Conservation (phyloP, 2,329 filamentous ascomycete genomes). For the Fusarium annulatum region DNA sequence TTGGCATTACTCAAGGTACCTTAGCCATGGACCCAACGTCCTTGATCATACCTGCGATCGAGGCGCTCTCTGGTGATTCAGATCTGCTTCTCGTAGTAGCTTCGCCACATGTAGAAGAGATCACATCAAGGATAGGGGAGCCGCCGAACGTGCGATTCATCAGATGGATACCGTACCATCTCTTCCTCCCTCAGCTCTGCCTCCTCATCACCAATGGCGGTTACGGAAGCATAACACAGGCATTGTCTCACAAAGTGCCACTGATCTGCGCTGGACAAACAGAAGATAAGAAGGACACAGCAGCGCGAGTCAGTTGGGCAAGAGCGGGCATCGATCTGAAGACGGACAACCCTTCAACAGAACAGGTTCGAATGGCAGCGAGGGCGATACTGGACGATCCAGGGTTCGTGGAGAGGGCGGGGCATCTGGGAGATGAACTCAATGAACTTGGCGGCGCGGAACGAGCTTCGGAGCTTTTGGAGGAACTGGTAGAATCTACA, state of each 20-base stretch:
- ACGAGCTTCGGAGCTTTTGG: slow-evolving; percentile 44
- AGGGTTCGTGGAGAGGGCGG: slow-evolving; percentile 39
- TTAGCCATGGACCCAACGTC: slow-evolving; percentile 51
- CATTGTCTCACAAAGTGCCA: slow-evolving; percentile 50
- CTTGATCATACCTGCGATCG: slow-evolving; percentile 52
- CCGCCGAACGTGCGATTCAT: slow-evolving; percentile 47
- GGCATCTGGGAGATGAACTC: slow-evolving; percentile 42
- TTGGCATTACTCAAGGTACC: slow-evolving; percentile 54
- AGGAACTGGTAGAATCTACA: slow-evolving; percentile 40
- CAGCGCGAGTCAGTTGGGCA: slow-evolving; percentile 48
- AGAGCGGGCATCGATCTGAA: slow-evolving; percentile 51
- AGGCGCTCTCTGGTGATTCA: slow-evolving; percentile 46
- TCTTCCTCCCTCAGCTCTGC: slow-evolving; percentile 49
- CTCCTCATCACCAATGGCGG: slow-evolving; percentile 53
- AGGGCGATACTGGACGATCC: slow-evolving; percentile 41
- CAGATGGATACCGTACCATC: slow-evolving; percentile 51
- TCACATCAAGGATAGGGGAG: slow-evolving; percentile 38
- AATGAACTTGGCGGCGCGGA: slow-evolving; percentile 44
- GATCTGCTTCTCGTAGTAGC: slow-evolving; percentile 49
- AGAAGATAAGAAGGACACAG: slow-evolving; percentile 53
- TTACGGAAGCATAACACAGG: slow-evolving; percentile 53
- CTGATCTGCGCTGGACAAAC: slow-evolving; percentile 52
- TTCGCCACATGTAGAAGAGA: slow-evolving; percentile 46
- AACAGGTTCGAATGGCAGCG: slow-evolving; percentile 43
- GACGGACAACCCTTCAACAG: slow-evolving; percentile 48